Conservation (phyloP, 2,329 filamentous ascomycete genomes). For the Ophiostoma australiae region DNA sequence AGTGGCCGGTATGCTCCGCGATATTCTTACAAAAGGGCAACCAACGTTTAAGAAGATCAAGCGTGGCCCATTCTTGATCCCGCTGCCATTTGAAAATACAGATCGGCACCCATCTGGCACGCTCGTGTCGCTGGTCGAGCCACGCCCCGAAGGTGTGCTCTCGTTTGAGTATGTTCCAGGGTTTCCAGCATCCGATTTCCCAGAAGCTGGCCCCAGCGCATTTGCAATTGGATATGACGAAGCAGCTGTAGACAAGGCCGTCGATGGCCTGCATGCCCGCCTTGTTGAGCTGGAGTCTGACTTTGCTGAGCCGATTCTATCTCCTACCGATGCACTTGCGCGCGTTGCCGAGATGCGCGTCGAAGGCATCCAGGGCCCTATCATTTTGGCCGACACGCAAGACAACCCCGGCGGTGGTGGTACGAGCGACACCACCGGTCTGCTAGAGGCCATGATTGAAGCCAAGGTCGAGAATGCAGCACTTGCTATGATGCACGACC, state of each 20-base stretch:
- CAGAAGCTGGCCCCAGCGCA: background rate
- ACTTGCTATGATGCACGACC: background rate
- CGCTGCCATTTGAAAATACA: background rate
- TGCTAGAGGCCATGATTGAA: background rate
- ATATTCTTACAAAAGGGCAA: background rate
- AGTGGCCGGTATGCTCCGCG: background rate
- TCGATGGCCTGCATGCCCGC: background rate
- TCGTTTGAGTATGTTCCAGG: constrained; percentile 3
- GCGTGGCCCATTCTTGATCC: background rate
- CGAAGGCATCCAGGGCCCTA: background rate
- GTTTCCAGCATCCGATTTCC: background rate
- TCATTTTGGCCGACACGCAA: constrained; percentile 4
- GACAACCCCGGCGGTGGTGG: constrained; percentile 4
- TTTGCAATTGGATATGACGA: background rate
- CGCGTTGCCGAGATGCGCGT: background rate
- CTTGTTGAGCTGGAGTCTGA: background rate
- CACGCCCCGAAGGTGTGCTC: background rate
- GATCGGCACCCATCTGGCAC: background rate
- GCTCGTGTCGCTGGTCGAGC: background rate
- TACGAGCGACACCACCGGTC: background rate
- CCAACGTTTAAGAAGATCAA: background rate
- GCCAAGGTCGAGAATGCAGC: background rate
- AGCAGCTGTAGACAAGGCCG: background rate
- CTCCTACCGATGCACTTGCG: background rate
- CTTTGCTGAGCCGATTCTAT: constrained; percentile 1